Conservation (phyloP, 805 yeast genomes). For the Candida quercuum region DNA sequence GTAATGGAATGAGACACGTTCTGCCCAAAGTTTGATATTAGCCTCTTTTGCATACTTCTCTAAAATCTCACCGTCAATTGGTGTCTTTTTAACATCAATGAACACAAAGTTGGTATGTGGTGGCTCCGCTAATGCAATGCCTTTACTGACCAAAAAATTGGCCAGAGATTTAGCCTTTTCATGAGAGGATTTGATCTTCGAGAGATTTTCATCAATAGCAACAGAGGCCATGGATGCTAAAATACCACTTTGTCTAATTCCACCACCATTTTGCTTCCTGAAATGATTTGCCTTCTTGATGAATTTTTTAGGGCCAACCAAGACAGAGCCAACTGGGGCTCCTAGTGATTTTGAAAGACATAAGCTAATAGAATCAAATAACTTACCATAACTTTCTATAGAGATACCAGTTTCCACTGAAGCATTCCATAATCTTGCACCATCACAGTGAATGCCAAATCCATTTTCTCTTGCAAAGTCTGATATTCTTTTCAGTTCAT, state of each 20-base stretch:
- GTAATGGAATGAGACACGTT: conserved; percentile 61
- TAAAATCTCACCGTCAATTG: conserved; percentile 52
- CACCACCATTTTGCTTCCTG: conserved; percentile 92
- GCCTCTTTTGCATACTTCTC: conserved; percentile 49
- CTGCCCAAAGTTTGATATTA: conserved; percentile 54
- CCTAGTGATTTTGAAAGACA: conserved; percentile 89
- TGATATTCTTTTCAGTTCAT: conserved; percentile 67
- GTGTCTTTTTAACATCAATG: conserved; percentile 42
- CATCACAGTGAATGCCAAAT: conserved; percentile 77
- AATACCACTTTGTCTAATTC: conserved; percentile 83
- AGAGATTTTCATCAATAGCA: conserved; percentile 67
- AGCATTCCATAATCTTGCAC: conserved; percentile 95
- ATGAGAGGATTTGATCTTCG: conserved; percentile 43
- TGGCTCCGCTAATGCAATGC: conserved; percentile 59
- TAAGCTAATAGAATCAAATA: conserved; percentile 81
- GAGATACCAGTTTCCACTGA: conserved; percentile 51
- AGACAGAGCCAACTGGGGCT: conserved; percentile 88
- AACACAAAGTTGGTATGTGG: conserved; percentile 83
- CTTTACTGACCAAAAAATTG: conserved; percentile 43
- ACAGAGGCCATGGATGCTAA: conserved; percentile 71
- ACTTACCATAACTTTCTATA: conserved; percentile 61
- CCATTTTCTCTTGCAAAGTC: conserved; percentile 59
- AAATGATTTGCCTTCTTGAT: conserved; percentile 76
- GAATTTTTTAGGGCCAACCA: conserved; percentile 60
- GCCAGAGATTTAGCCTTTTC: conserved; percentile 46